phyloP scores from a whole-genome alignment of 345 rosid genomes.

The Brassica carinata region DNA sequence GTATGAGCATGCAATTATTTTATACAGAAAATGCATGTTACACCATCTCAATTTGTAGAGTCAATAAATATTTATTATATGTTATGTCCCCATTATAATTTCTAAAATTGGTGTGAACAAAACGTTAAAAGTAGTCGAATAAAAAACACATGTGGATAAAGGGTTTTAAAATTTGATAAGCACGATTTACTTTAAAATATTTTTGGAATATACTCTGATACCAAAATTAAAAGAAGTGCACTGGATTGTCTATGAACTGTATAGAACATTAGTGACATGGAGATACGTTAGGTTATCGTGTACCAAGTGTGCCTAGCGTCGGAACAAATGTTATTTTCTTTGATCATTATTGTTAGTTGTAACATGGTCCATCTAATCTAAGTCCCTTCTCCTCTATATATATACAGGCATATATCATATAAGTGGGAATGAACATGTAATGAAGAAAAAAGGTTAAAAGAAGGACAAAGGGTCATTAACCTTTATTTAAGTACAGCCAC shows the following conservation, averaged over 20 bases:
- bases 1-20: slow-evolving; percentile 29
- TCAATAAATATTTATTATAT: background rate
- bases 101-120: slow-evolving; percentile 14
- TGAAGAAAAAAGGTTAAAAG: slow-evolving; percentile 1
- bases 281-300: slow-evolving; percentile 25
- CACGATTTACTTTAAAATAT: background rate
- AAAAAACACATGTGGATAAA: slow-evolving; percentile 5
- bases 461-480: slow-evolving; percentile 8
- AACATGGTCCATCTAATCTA: slow-evolving; percentile 27
- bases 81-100: background rate
- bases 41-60: slow-evolving; percentile 22
- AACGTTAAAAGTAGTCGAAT: slow-evolving; percentile 24
- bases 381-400: slow-evolving; percentile 24
- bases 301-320: slow-evolving; percentile 28
- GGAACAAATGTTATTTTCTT: slow-evolving; percentile 10
- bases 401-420: background rate
- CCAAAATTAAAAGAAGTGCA: background rate
- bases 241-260: background rate
- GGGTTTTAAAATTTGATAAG: background rate
- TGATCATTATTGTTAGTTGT: slow-evolving; percentile 23
- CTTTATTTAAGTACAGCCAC: slow-evolving; percentile 17
- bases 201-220: too few species aligned
- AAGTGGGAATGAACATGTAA: slow-evolving; percentile 9
- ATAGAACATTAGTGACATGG: slow-evolving; percentile 19
- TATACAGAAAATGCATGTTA: slow-evolving; percentile 25